These are phyloP conservation scores for Dichotomocladium elegans DNA, from an alignment of 371 early-diverging fungal genomes.

Conservation along the genomic window DNA sequence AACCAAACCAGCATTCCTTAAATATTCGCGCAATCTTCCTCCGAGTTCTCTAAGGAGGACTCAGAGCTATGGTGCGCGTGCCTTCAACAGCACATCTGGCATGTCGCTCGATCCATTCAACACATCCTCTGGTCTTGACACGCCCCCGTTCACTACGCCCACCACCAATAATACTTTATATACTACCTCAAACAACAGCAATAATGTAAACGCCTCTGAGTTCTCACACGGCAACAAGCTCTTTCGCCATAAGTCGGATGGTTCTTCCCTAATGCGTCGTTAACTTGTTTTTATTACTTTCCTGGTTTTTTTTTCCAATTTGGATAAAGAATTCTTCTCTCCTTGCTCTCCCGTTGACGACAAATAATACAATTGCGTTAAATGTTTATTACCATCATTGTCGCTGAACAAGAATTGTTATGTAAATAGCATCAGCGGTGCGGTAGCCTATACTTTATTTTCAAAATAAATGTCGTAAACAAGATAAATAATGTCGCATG, in stretches of 20 bases:
- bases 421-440: no score
- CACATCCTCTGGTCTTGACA: background rate
- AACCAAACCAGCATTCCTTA: slow-evolving; percentile 37
- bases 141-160: background rate
- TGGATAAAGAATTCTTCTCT: no score
- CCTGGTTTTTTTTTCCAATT: background rate
- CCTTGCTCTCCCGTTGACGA: no score
- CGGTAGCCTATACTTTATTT: no score
- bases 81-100: background rate
- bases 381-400: no score
- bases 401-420: no score
- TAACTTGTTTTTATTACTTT: background rate
- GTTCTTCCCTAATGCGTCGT: slow-evolving; percentile 5
- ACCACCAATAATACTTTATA: slow-evolving; percentile 1
- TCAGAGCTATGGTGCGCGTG: slow-evolving; percentile 15
- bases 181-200: slow-evolving; percentile 1
- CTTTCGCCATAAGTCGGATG: slow-evolving; percentile 8
- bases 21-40: slow-evolving; percentile 28
- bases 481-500: no score
- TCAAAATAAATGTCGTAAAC: no score
- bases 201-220: no score
- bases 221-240: slow-evolving; percentile 1
- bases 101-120: background rate
- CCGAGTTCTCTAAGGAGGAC: slow-evolving; percentile 19
- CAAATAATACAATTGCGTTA: no score